These are phyloP conservation scores for Carex kokanica DNA, from an alignment of 176 grass and related monocot genomes.

Conservation along the genomic window DNA sequence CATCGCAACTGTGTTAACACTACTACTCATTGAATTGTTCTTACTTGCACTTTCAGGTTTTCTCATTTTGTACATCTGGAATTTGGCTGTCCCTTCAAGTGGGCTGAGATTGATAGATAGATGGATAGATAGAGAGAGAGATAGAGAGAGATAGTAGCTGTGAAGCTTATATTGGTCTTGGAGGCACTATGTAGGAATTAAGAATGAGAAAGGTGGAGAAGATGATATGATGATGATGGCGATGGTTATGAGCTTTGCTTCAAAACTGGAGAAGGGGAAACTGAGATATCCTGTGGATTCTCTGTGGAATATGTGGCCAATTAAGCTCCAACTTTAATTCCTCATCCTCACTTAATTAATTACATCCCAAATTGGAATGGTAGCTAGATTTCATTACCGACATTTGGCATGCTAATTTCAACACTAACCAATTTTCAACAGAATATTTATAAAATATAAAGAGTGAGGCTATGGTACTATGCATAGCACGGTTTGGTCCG, in stretches of 20 bases:
- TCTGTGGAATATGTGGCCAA: background rate
- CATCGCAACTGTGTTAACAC: constrained; percentile 1
- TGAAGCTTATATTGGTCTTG: constrained; percentile 28
- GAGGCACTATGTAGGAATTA: constrained; percentile 23
- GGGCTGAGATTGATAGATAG: constrained; percentile 1
- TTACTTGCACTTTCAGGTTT: constrained; percentile 43
- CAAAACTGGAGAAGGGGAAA: constrained; percentile 58
- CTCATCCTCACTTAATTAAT: background rate
- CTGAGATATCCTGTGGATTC: background rate
- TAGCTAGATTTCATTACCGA: background rate
- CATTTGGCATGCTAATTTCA: background rate
- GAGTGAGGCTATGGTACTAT: too few relatives aligned
- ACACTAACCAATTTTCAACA: too few relatives aligned
- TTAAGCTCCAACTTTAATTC: too few relatives aligned
- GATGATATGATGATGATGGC: constrained; percentile 80
- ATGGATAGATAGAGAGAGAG: constrained; percentile 15
- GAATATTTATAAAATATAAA: too few relatives aligned
- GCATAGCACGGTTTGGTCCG: too few relatives aligned
- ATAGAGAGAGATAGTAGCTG: constrained; percentile 13
- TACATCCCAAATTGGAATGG: background rate
- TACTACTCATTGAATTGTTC: background rate
- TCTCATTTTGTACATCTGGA: constrained; percentile 56
- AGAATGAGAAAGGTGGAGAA: constrained; percentile 32
- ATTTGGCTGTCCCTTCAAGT: constrained; percentile 3
- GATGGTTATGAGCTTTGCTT: constrained; percentile 88